phyloP scores from a whole-genome alignment of 176 grass and related monocot genomes.

The Oryza glumipatula region DNA sequence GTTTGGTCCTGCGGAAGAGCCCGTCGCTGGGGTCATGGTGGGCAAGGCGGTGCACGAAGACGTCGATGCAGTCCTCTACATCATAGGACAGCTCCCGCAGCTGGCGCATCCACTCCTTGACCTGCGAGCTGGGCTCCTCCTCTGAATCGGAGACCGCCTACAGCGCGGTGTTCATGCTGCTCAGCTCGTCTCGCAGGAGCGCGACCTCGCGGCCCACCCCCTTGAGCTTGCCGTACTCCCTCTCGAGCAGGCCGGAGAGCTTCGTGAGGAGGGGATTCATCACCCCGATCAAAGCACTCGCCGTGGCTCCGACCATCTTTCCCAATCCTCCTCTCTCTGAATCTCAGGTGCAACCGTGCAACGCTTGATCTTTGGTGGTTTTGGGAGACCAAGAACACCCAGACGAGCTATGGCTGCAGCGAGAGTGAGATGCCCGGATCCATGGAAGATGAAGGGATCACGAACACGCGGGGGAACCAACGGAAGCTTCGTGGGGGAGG shows the following conservation, averaged over 20 bases:
- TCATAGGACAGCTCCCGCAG: slow-evolving; percentile 49
- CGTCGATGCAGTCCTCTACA: slow-evolving; percentile 34
- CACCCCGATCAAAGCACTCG: slow-evolving; percentile 25
- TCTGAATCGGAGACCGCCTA: background rate
- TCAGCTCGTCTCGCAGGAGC: slow-evolving; percentile 38
- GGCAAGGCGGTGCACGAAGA: slow-evolving; percentile 7
- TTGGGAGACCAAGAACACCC: background rate
- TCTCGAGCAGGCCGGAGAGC: slow-evolving; percentile 6
- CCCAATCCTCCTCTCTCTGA: too few relatives aligned
- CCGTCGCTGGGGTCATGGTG: background rate
- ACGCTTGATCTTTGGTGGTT: background rate
- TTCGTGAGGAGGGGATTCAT: slow-evolving; percentile 4
- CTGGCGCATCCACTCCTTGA: slow-evolving; percentile 26
- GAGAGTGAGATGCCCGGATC: too few relatives aligned
- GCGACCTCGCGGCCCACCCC: background rate
- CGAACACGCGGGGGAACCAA: too few relatives aligned
- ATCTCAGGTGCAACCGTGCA: background rate
- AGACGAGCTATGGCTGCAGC: background rate
- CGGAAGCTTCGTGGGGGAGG: too few relatives aligned
- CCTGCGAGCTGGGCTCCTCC: background rate
- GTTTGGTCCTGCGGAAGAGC: slow-evolving; percentile 3
- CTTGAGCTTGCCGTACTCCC: background rate
- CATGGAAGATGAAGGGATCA: too few relatives aligned
- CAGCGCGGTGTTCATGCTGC: slow-evolving; percentile 22
- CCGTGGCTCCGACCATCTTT: slow-evolving; percentile 39